Evolutionary conservation across 1,139 yeast species (phyloP), one percentile per base, ranked within the genome.

Genomic region (Insectozyma bohioensis): DNA sequence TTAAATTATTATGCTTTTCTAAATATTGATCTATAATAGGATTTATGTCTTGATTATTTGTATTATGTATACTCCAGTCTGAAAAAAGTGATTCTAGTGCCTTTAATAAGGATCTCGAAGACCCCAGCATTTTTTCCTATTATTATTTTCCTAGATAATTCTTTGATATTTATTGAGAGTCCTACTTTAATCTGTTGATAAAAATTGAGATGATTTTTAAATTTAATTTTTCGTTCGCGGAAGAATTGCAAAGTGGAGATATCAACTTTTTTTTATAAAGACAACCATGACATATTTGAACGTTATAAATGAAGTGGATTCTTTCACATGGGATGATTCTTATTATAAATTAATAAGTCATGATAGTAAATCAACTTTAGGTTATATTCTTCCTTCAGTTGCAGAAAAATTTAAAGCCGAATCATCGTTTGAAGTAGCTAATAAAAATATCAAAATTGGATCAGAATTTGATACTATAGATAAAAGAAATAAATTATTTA

Each of bases 331-430:
- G 1, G 50, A 47, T 10, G 40, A 38, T 3, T 31, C 45, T 4
- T 47, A 66, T 31, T 74, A 64, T 45, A 49, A 42, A 12, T 62
- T 82, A 6, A 21, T 52, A 1, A 61, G 84, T 0, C 85, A 80
- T 42, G 81, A 78, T 39, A 72, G 68, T 1, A 32, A 21, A 1
- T 48, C 56, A 0, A 48, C 56, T 4, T 49, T 85, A 7, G 95
- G 95, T 0, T 72, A 65, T 41, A 48, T 85, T 4, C 55, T 75
- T 2, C 65, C 69, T 0, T 34, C 53, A 0, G 75, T 80, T 5
- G 85, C 73, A 1, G 34, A 46, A 2, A 51, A 54, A 30, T 58
- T 82, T 20, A 37, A 27, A 26, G 18, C 26, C 6, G 33, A 41
- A 9, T 46, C 48, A 13, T 46, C 46, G 11, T 28, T 28, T 13